A percentile compares a stretch with the other conserved stretches of the same genome.
Conservation (phyloP, 257 asterid genomes). For the Buddleja alternifolia region DNA sequence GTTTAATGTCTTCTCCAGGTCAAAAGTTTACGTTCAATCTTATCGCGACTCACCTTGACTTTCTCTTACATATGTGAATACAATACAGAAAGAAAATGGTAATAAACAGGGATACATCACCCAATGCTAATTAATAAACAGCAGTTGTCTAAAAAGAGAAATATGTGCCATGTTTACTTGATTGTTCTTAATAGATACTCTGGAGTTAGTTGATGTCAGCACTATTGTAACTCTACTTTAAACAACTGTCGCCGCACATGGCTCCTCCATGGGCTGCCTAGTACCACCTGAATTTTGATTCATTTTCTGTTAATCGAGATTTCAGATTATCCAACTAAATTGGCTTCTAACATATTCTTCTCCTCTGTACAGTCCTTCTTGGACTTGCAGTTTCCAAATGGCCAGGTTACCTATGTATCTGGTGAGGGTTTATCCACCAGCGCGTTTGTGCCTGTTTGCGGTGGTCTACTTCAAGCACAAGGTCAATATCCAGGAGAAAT, state of each 20-base stretch:
- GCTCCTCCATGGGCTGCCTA: too few relatives aligned
- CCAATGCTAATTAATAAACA: neutral
- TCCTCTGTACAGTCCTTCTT: slow-evolving; percentile 74
- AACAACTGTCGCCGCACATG: too few relatives aligned
- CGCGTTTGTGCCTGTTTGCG: slow-evolving; percentile 82
- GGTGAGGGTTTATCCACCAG: slow-evolving; percentile 97
- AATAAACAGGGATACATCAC: neutral
- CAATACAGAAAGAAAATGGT: neutral
- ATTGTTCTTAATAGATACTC: neutral
- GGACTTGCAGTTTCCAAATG: slow-evolving; percentile 98
- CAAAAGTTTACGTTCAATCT: neutral
- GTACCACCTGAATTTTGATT: too few relatives aligned
- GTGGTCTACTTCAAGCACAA: slow-evolving; percentile 95
- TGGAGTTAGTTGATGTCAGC: neutral
- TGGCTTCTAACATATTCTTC: neutral
- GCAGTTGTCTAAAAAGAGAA: neutral
- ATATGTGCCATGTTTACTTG: neutral
- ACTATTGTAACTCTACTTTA: neutral
- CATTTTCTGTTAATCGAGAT: neutral
- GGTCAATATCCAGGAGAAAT: slow-evolving; percentile 98
- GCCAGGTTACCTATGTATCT: slow-evolving; percentile 86
- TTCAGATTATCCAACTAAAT: too few relatives aligned
- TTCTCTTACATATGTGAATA: neutral
- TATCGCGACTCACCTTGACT: neutral
- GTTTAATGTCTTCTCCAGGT: neutral